Conservation (phyloP, 2,329 filamentous ascomycete genomes). For the Fusarium pseudograminearum region DNA sequence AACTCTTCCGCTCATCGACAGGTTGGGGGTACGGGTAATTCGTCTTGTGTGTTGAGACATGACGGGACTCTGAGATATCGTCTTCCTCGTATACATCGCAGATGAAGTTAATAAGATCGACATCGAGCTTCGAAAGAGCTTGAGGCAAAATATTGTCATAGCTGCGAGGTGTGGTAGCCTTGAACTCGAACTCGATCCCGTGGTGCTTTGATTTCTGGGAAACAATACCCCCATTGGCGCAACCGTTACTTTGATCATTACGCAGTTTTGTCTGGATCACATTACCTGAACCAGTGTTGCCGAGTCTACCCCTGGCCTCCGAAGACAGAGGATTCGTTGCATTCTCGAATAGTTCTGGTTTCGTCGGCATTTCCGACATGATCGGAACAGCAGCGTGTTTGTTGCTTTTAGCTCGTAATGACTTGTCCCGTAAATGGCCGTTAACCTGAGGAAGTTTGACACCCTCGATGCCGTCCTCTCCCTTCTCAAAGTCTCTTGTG, state of each 20-base stretch:
- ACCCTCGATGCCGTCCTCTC: constrained; percentile 49
- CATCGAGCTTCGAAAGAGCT: constrained; percentile 64
- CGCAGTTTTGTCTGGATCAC: constrained; percentile 35
- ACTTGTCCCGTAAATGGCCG: constrained; percentile 53
- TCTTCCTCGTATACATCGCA: constrained; percentile 71
- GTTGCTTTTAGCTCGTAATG: constrained; percentile 49
- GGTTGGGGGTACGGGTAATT: constrained; percentile 27
- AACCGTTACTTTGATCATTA: constrained; percentile 23
- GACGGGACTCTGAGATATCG: constrained; percentile 62
- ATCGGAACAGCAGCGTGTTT: constrained; percentile 44
- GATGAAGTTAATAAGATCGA: constrained; percentile 69
- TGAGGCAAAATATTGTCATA: constrained; percentile 63
- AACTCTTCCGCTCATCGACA: constrained; percentile 19
- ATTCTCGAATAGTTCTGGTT: constrained; percentile 56
- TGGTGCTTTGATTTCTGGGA: not conserved
- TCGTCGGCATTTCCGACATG: constrained; percentile 53
- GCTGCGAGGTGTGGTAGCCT: constrained; percentile 13
- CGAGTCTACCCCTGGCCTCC: no score
- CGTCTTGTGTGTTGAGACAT: not conserved
- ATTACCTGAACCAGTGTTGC: no score
- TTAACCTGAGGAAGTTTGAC: constrained; percentile 49
- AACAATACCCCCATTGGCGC: constrained; percentile 41
- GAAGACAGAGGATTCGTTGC: constrained; percentile 49
- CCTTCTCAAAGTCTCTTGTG: constrained; percentile 42
- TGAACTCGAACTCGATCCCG: not conserved